Conservation (phyloP, 2,329 filamentous ascomycete species). For the Clonostachys rhizophaga region DNA sequence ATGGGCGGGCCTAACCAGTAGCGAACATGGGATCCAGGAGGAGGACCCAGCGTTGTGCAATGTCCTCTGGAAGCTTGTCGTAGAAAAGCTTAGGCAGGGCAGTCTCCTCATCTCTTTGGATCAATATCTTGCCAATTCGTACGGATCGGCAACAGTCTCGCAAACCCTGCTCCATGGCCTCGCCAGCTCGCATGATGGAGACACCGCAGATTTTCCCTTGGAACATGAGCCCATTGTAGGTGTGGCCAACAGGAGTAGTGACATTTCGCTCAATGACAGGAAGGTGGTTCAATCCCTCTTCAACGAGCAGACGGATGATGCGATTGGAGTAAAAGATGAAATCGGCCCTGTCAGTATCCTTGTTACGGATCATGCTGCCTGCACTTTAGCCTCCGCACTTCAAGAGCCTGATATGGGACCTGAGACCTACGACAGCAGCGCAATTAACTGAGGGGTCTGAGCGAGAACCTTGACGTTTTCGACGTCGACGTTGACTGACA, state of each 20-base stretch:
- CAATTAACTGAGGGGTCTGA: conserved; percentile 95
- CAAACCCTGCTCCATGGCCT: conserved; percentile 97
- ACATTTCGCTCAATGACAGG: conserved; percentile 86
- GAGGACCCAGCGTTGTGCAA: conserved; percentile 87
- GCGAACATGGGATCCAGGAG: conserved; percentile 99
- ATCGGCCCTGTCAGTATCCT: conserved; percentile 83
- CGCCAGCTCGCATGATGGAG: conserved; percentile 95
- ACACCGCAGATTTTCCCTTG: conserved; percentile 98
- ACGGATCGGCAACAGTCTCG: conserved; percentile 97
- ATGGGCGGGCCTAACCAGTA: conserved; percentile 59
- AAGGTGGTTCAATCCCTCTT: conserved; percentile 95
- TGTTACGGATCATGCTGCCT: conserved; percentile 87
- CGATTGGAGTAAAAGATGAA: conserved; percentile 99
- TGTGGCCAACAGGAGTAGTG: conserved; percentile 83
- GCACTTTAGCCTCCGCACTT: neutral
- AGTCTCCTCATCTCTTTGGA: conserved; percentile 96
- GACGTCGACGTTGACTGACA: conserved; percentile 76
- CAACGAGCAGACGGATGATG: conserved; percentile 92
- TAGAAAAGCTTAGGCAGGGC: conserved; percentile 91
- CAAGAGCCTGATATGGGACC: conserved; percentile 5
- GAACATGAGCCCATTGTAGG: conserved; percentile 89
- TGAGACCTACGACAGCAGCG: conserved; percentile 85
- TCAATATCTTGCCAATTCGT: conserved; percentile 95
- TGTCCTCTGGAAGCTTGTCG: conserved; percentile 94
- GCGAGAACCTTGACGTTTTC: conserved; percentile 87